Base-by-base conservation (phyloP, 495 filamentous ascomycete genomes). In the Haplographium delicatum region DNA sequence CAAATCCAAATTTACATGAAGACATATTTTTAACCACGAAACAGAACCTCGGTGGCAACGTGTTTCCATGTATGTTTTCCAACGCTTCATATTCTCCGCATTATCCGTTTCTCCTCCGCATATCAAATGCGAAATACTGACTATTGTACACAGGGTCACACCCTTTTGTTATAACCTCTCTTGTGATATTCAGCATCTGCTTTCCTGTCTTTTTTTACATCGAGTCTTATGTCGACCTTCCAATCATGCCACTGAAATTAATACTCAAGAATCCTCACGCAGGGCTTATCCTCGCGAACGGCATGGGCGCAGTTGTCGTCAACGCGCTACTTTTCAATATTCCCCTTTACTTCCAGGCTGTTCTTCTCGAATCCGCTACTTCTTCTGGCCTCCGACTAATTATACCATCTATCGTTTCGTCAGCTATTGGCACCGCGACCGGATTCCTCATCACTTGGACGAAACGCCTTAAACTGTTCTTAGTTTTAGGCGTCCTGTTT, bases 281-380 rank as follows among this genome's bases (percentile, higher is more conserved):
- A 15, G 80, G 78, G 50, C 69, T 89, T n/a, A 76, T 89, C 40
- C 79, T 88, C 54, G 75, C 76, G 27, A 89, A 86, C 62, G 80
- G 80, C 64, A 81, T 88, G 53, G 78, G 72, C 1, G 65, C 76
- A 13, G 70, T 87, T 20, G 72, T 83, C 3, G 59, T 81, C 47
- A 84, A 86, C 62, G 80, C 83, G 15, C 78, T 88, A 56, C 63
- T 85, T 38, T 91, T 90, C 67, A 90, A 91, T 61, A 76, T 83
- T 42, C 86, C 86, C 0, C 68, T 91, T 18, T 91, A 82, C 69
- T 91, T 90, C 68, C 85, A 89, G 64, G 85, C 82, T 24, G 85
- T 89, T 39, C 82, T 86, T 54, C 75, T 89, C 33, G 80, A 84
- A 10, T 76, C 70, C 18, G 82, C 87, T 20, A 86, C 86, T 7